A percentile compares a stretch with the other conserved stretches of the same genome.
Conservation (phyloP, 2,329 filamentous ascomycete species). For the Calonectria fujianensis region DNA sequence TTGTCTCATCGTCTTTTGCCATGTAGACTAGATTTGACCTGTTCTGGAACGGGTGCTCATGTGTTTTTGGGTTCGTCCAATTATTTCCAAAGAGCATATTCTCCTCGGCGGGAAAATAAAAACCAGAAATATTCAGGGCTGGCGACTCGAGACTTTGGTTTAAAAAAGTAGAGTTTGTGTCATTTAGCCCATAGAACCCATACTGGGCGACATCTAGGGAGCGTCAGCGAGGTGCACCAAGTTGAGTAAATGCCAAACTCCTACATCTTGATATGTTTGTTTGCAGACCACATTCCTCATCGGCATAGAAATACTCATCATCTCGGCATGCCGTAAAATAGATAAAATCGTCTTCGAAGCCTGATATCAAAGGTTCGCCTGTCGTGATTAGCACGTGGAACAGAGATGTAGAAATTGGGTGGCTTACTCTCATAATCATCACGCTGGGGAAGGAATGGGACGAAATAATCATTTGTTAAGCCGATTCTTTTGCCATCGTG, state of each 20-base stretch:
- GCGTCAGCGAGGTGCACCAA: neutral
- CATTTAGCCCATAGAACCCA: neutral
- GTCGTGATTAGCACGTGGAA: neutral
- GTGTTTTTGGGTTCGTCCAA: neutral
- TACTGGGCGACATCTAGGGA: neutral
- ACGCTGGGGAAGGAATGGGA: neutral
- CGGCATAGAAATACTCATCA: too few species aligned
- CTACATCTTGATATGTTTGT: neutral
- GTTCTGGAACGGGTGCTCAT: neutral
- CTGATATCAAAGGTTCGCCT: neutral
- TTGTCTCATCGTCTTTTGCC: neutral
- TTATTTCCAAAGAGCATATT: neutral
- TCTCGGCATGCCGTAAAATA: neutral
- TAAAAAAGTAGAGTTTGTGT: neutral
- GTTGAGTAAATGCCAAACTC: too few species aligned
- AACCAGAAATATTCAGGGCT: neutral
- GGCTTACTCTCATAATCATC: neutral
- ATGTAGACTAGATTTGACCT: neutral
- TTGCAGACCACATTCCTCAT: neutral
- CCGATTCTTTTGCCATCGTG: constrained; percentile 10
- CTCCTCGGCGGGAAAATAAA: neutral
- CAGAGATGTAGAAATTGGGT: neutral
- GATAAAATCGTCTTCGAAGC: neutral
- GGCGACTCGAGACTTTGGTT: neutral
- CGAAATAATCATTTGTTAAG: neutral